Percentiles rank a stretch among this genome's conserved stretches.
These are phyloP conservation scores for Cystobasidium onofrii DNA, from an alignment of 768 basidiomycete species.

Conservation along the genomic window DNA sequence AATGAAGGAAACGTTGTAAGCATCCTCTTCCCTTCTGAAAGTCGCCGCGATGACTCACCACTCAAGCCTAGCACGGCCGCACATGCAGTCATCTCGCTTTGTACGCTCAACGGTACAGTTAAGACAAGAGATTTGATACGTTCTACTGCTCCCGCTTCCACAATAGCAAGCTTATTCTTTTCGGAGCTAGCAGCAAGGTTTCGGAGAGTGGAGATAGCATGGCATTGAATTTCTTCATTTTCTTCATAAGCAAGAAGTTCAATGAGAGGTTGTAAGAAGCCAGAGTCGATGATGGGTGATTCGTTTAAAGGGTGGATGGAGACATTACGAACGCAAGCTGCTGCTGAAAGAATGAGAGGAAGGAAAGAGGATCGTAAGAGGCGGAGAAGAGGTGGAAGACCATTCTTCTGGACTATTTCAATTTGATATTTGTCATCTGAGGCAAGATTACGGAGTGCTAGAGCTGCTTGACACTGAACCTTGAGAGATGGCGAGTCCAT, in stretches of 20 bases:
- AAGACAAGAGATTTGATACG: constrained; percentile 94
- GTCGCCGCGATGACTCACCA: constrained; percentile 53
- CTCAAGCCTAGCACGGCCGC: constrained; percentile 91
- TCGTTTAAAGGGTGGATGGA: constrained; percentile 98
- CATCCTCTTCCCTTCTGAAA: constrained; percentile 2
- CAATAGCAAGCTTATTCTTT: constrained; percentile 96
- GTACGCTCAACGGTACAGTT: constrained; percentile 88
- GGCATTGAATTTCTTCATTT: constrained; percentile 98
- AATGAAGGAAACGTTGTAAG: neutral
- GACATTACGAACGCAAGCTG: constrained; percentile 96
- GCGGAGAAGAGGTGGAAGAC: constrained; percentile 80
- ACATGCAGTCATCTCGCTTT: constrained; percentile 99
- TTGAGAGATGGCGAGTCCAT: constrained; percentile 98
- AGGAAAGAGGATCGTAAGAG: constrained; percentile 93
- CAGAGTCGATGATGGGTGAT: constrained; percentile 96
- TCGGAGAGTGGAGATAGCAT: constrained; percentile 91
- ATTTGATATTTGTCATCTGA: constrained; percentile 98
- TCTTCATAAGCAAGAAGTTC: constrained; percentile 95
- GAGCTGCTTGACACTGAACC: constrained; percentile 95
- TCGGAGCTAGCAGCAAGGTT: constrained; percentile 95
- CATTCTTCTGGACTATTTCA: constrained; percentile 93
- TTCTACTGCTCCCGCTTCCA: constrained; percentile 92
- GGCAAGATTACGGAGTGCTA: constrained; percentile 90
- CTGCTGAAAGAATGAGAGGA: constrained; percentile 92
- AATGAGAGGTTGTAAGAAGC: constrained; percentile 91